Conservation (phyloP, 2,329 filamentous ascomycete genomes). For the Phoma herbarum region DNA sequence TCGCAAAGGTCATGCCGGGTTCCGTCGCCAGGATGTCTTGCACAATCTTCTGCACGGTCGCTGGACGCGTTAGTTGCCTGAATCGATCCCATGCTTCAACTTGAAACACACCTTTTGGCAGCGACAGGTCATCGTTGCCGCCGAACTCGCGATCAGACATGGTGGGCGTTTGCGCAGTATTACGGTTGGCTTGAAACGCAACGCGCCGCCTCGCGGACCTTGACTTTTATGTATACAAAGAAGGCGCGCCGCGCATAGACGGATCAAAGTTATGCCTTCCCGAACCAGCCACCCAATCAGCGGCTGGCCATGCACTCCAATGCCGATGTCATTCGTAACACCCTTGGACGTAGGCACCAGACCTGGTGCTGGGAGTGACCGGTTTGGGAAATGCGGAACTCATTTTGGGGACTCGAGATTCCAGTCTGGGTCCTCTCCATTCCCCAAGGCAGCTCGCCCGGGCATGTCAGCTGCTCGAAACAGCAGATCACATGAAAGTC, state of each 20-base stretch:
- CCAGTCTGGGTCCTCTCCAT: constrained; percentile 2
- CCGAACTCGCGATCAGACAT: constrained; percentile 56
- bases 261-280: constrained; percentile 17
- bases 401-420: background rate
- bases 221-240: constrained; percentile 23
- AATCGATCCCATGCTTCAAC: background rate
- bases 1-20: constrained; percentile 84
- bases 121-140: constrained; percentile 54
- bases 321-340: constrained; percentile 13
- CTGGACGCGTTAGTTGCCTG: constrained; percentile 50
- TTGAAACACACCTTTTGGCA: constrained; percentile 51
- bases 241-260: constrained; percentile 11
- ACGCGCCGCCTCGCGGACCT: constrained; percentile 16
- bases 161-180: constrained; percentile 32
- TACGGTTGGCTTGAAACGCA: constrained; percentile 13
- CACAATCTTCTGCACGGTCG: constrained; percentile 83
- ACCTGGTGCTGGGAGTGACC: constrained; percentile 19
- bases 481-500: constrained; percentile 22
- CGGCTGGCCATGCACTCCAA: background rate
- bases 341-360: constrained; percentile 8
- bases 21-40: constrained; percentile 86
- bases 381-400: constrained; percentile 4
- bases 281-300: constrained; percentile 15
- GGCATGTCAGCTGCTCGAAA: constrained; percentile 16
- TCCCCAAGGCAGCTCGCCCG: constrained; percentile 9